Evolutionary conservation across 495 filamentous ascomycete genomes (phyloP).

Genomic region (Aspergillus hancockii): DNA sequence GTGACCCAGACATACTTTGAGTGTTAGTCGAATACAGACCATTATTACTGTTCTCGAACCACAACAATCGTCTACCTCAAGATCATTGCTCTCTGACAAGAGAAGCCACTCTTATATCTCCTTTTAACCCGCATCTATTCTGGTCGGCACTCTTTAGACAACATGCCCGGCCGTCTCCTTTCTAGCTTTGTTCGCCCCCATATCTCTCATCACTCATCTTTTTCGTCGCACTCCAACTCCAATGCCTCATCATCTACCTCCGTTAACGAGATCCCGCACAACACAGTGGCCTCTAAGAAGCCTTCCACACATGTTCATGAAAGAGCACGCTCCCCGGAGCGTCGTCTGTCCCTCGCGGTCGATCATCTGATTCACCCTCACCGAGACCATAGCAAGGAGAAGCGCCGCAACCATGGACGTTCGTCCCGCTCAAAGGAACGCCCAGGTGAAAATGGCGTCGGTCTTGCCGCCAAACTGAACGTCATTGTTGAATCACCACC

Average conservation of each 20-base stretch:
- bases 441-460: conserved; percentile 22
- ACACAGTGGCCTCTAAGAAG: conserved; percentile 34
- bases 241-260: conserved; percentile 44
- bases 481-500: conserved; percentile 89
- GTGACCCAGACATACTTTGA: conserved; percentile 3
- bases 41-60: not conserved
- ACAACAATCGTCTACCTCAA: not conserved
- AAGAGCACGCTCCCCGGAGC: conserved; percentile 43
- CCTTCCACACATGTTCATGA: conserved; percentile 28
- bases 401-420: conserved; percentile 39
- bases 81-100: not conserved
- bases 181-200: conserved; percentile 48
- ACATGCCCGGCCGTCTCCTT: conserved; percentile 50
- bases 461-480: conserved; percentile 59
- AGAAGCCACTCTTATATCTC: not conserved
- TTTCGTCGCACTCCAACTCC: conserved; percentile 40
- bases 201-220: conserved; percentile 37
- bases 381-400: conserved; percentile 47
- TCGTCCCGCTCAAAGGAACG: conserved; percentile 46
- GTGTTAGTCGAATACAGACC: conserved; percentile 4
- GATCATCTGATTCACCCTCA: conserved; percentile 49
- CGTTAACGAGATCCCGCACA: conserved; percentile 40
- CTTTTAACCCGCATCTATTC: not conserved
- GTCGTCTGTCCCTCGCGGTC: conserved; percentile 46
- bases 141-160: not conserved